phyloP scores from a whole-genome alignment of 345 rosid species.

The Sapria himalayana region DNA sequence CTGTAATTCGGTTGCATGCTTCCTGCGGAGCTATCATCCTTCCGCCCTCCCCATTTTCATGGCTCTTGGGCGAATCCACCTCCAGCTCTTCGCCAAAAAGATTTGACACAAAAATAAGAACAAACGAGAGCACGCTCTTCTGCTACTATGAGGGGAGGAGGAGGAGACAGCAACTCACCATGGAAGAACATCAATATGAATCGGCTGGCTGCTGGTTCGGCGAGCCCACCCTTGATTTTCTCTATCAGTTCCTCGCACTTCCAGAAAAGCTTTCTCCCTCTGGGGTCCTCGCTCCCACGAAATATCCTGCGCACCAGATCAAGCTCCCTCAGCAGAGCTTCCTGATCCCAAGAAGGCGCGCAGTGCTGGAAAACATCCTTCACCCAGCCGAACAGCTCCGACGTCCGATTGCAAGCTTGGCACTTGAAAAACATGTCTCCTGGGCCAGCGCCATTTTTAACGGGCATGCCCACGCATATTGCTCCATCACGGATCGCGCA shows the following conservation, averaged over 20 bases:
- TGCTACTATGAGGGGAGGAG: too few relatives aligned
- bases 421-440: conserved; percentile 82
- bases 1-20: conserved; percentile 88
- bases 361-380: conserved; percentile 93
- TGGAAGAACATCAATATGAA: conserved; percentile 61
- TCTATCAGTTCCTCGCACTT: conserved; percentile 75
- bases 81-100: conserved; percentile 41
- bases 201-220: conserved; percentile 56
- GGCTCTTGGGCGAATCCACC: conserved; percentile 61
- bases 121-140: too few relatives aligned
- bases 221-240: conserved; percentile 60
- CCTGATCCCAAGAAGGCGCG: conserved; percentile 82
- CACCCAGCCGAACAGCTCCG: conserved; percentile 91
- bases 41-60: conserved; percentile 66
- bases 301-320: conserved; percentile 80
- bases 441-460: conserved; percentile 41
- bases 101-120: not conserved
- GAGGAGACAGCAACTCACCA: too few relatives aligned
- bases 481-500: conserved; percentile 86
- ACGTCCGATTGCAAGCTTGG: conserved; percentile 73
- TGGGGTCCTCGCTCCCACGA: conserved; percentile 71
- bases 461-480: conserved; percentile 57
- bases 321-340: conserved; percentile 65
- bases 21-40: conserved; percentile 80
- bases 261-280: conserved; percentile 73